Conservation (phyloP, 1,284 basidiomycete species). For the Earliella scabrosa region DNA sequence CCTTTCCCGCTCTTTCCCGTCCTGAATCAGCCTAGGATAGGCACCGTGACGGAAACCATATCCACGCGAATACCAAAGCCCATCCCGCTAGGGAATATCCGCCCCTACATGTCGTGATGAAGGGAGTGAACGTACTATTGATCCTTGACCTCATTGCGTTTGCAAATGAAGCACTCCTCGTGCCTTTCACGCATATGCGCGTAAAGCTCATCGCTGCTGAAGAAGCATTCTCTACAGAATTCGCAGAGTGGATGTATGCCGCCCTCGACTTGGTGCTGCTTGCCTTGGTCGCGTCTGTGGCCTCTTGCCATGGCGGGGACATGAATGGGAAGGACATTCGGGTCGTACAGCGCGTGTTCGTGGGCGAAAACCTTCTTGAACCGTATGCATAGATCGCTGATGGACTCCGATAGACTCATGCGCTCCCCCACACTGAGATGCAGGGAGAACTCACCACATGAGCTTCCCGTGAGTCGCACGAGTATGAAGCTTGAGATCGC, state of each 20-base stretch:
- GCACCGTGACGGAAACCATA: no score
- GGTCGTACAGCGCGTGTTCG: constrained; percentile 88
- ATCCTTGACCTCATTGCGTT: constrained; percentile 76
- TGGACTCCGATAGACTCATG: neutral
- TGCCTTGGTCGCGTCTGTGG: constrained; percentile 42
- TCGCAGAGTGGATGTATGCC: constrained; percentile 85
- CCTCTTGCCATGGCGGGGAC: constrained; percentile 73
- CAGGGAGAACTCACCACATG: constrained; percentile 70
- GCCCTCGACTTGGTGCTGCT: constrained; percentile 61
- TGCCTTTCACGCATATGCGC: constrained; percentile 93
- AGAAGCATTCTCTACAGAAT: constrained; percentile 92
- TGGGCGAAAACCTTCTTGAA: constrained; percentile 96
- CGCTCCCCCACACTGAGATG: neutral
- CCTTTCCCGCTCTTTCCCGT: no score
- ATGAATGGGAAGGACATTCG: constrained; percentile 73
- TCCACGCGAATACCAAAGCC: no score
- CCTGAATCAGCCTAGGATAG: no score
- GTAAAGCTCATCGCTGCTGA: constrained; percentile 91
- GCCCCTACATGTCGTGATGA: no score
- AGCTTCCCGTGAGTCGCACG: constrained; percentile 77
- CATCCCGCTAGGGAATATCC: no score
- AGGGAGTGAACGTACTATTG: constrained; percentile 77
- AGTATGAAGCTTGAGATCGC: constrained; percentile 83
- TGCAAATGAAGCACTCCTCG: constrained; percentile 97
- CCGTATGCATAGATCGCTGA: constrained; percentile 86